Evolutionary conservation across 306 rosid genomes (phyloP).

Genomic region (Coriaria nepalensis): DNA sequence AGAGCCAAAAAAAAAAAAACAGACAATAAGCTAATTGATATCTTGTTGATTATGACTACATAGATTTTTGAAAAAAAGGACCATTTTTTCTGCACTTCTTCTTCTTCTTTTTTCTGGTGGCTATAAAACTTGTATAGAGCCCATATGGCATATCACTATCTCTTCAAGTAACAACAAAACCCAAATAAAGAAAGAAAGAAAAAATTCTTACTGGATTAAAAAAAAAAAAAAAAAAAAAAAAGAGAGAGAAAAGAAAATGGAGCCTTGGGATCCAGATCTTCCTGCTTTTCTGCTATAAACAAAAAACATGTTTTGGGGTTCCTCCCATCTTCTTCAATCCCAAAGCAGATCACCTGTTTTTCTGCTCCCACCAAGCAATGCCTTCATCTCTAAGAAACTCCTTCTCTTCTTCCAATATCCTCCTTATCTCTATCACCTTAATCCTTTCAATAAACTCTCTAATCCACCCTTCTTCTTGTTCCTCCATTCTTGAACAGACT

Average conservation of each 20-base stretch:
- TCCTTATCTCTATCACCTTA: constrained; percentile 22
- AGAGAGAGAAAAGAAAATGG: constrained; percentile 22
- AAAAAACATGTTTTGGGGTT: constrained; percentile 59
- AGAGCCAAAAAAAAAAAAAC: too few species aligned
- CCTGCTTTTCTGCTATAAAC: constrained; percentile 59
- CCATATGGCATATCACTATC: too few species aligned
- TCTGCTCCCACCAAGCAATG: constrained; percentile 56
- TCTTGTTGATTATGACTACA: constrained; percentile 36
- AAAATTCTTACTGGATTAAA: constrained; percentile 33
- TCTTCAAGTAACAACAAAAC: constrained; percentile 9
- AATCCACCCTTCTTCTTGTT: constrained; percentile 28
- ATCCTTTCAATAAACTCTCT: constrained; percentile 31
- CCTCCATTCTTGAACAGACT: constrained; percentile 72
- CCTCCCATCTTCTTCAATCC: constrained; percentile 67
- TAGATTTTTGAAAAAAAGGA: background rate
- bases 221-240: constrained; percentile 22
- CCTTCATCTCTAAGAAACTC: constrained; percentile 58
- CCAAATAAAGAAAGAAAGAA: constrained; percentile 15
- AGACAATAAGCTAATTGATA: constrained; percentile 26
- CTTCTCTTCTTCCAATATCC: constrained; percentile 29
- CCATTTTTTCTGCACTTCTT: too few species aligned
- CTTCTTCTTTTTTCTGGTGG: too few species aligned
- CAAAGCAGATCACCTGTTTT: constrained; percentile 51
- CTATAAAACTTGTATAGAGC: too few species aligned
- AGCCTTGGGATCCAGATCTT: constrained; percentile 36